Base-by-base conservation (phyloP, 805 yeast genomes). In the Pichia phayaonensis region DNA sequence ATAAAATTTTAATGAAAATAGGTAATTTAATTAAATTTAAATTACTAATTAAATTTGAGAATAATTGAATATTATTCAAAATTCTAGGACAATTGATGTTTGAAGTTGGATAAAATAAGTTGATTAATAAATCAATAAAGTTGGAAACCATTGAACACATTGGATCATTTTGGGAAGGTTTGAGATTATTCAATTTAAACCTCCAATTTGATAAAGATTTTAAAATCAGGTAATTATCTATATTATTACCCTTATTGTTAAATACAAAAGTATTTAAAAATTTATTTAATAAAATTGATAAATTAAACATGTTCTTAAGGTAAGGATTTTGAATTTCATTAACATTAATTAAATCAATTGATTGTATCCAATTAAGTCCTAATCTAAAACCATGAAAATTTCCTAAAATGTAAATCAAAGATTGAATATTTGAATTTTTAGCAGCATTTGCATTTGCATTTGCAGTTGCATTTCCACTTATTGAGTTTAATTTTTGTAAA, bases 311-410 rank as follows among this genome's bases (percentile, higher is more conserved):
- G 31, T 54, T 51, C 4, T 59, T 59, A 22, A 56, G 40, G 36
- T 55, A 61, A 4, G 56, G 47, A 18, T 48, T 41, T 8, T 34
- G 16, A 29, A 13, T 13, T 4, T 29, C 12, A 13, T 29, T 29
- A 3, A 29, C 5, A 8, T 34, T n/a, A 7, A 56, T 42, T 38
- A 40, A 55, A 45, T 60, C 61, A 24, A 56, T 11, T 8, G 54
- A 46, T 18, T 53, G 42, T n/a, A 46, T 45, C 67, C 68, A 64
- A 40, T 56, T 55, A n/a, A 59, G 31, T 10, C 68, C 68, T 21
- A 59, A 48, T 48, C 56, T 54, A 27, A 62, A 56, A 11, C 64
- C 60, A 40, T 60, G 58, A 13, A 61, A 42, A 34, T 57, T 59
- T 16, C 67, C 67, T 24, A 62, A 46, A 29, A 64, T 59, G 42